A percentile compares a stretch with the other conserved stretches of the same genome.
Conservation (phyloP, 192 early-diverging fungal genomes). For the Linnemannia schmuckeri region DNA sequence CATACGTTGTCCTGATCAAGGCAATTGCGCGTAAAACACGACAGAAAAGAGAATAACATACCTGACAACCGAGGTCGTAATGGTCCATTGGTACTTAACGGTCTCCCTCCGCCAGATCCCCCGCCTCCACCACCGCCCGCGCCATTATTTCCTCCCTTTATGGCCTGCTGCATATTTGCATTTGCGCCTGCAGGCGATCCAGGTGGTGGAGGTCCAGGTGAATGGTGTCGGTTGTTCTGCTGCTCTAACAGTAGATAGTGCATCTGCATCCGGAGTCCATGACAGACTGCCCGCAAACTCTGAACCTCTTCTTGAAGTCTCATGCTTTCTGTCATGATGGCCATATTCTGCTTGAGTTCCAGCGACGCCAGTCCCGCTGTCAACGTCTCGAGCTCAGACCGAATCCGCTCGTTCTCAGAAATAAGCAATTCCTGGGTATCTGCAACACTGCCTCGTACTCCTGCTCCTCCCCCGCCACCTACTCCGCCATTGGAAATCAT, state of each 20-base stretch:
- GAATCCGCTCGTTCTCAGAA: conserved; percentile 65
- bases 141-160: conserved; percentile 13
- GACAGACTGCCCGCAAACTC: conserved; percentile 71
- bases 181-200: conserved; percentile 36
- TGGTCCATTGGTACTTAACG: conserved; percentile 31
- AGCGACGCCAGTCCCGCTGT: conserved; percentile 66
- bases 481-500: conserved; percentile 12
- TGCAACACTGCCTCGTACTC: not conserved
- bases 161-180: conserved; percentile 9
- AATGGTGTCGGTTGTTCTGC: conserved; percentile 30
- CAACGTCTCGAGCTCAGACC: conserved; percentile 69
- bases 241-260: conserved; percentile 71
- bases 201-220: conserved; percentile 31
- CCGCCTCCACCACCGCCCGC: not conserved
- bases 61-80: conserved; percentile 41
- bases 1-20: not conserved
- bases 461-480: not conserved
- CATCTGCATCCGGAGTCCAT: conserved; percentile 78
- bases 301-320: conserved; percentile 79
- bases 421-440: conserved; percentile 60
- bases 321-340: conserved; percentile 75
- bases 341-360: conserved; percentile 78
- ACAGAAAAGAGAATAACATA: conserved; percentile 6
- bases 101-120: conserved; percentile 11
- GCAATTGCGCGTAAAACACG: not conserved